phyloP scores from a whole-genome alignment of 1,284 basidiomycete genomes.

The Heterobasidion occidentale region DNA sequence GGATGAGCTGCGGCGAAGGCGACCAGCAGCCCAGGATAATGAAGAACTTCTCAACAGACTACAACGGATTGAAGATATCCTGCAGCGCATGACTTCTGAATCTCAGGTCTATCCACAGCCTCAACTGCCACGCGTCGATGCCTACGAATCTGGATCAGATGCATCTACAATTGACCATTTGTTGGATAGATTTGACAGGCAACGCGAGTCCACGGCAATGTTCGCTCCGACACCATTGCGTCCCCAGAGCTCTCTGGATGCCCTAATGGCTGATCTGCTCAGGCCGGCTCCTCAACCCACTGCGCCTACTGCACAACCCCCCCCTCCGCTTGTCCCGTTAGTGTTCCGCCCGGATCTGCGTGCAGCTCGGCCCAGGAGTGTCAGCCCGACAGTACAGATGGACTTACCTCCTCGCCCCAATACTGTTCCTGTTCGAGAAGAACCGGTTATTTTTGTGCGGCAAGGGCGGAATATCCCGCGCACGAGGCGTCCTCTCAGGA shows the following conservation, averaged over 20 bases:
- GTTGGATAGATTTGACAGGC: slow-evolving; percentile 8
- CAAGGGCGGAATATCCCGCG: slow-evolving; percentile 1
- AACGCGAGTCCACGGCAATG: slow-evolving; percentile 22
- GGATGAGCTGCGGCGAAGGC: slow-evolving; percentile 30
- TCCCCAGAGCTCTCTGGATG: slow-evolving; percentile 42
- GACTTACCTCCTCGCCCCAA: slow-evolving; percentile 19
- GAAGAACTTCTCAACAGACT: slow-evolving; percentile 30
- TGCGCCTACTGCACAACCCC: slow-evolving; percentile 34
- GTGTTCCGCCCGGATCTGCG: slow-evolving; percentile 40
- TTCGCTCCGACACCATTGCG: slow-evolving; percentile 33
- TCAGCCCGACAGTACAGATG: slow-evolving; percentile 29
- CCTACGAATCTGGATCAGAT: slow-evolving; percentile 8
- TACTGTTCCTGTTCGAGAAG: slow-evolving; percentile 17
- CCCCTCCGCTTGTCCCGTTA: slow-evolving; percentile 48
- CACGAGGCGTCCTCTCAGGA: not conserved
- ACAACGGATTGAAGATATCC: slow-evolving; percentile 31
- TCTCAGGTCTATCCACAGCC: slow-evolving; percentile 1
- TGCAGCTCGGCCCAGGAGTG: slow-evolving; percentile 33
- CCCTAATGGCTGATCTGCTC: slow-evolving; percentile 53
- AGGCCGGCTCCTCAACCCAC: slow-evolving; percentile 31
- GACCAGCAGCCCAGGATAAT: slow-evolving; percentile 19
- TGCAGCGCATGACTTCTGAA: slow-evolving; percentile 19
- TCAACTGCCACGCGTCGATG: slow-evolving; percentile 2
- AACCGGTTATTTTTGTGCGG: slow-evolving; percentile 3
- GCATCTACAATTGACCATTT: slow-evolving; percentile 8